These are phyloP conservation scores for Mucor lusitanicus DNA, from an alignment of 371 early-diverging fungal species.

Conservation along the genomic window DNA sequence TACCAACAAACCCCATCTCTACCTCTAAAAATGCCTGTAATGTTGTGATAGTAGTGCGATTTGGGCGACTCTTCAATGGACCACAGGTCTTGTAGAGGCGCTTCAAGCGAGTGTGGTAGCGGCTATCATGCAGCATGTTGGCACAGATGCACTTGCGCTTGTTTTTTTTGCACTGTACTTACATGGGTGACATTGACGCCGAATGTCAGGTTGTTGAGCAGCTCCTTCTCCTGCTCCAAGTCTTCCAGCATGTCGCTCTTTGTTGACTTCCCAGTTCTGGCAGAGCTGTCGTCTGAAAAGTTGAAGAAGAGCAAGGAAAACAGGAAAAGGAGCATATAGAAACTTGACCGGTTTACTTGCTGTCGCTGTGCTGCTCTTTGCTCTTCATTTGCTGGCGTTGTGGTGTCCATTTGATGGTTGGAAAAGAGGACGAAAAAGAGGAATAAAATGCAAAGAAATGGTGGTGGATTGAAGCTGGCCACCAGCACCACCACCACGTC, in stretches of 20 bases:
- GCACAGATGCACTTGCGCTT: background rate
- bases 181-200: conserved; percentile 55
- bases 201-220: conserved; percentile 53
- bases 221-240: conserved; percentile 43
- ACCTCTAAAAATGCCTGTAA: conserved; percentile 69
- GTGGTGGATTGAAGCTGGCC: background rate
- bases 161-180: conserved; percentile 15
- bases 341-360: conserved; percentile 45
- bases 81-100: conserved; percentile 36
- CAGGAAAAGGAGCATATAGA: conserved; percentile 51
- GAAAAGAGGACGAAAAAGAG: background rate
- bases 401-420: background rate
- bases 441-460: background rate
- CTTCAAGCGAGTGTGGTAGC: conserved; percentile 33
- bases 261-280: conserved; percentile 31
- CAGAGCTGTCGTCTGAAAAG: conserved; percentile 44
- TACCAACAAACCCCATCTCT: background rate
- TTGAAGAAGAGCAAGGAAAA: conserved; percentile 46
- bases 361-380: conserved; percentile 32
- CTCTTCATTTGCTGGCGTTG: conserved; percentile 21
- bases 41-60: conserved; percentile 60
- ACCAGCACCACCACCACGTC: background rate
- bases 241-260: conserved; percentile 36
- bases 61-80: conserved; percentile 23
- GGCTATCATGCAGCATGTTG: conserved; percentile 31